phyloP scores from a whole-genome alignment of 345 rosid species.

The Hevea brasiliensis region DNA sequence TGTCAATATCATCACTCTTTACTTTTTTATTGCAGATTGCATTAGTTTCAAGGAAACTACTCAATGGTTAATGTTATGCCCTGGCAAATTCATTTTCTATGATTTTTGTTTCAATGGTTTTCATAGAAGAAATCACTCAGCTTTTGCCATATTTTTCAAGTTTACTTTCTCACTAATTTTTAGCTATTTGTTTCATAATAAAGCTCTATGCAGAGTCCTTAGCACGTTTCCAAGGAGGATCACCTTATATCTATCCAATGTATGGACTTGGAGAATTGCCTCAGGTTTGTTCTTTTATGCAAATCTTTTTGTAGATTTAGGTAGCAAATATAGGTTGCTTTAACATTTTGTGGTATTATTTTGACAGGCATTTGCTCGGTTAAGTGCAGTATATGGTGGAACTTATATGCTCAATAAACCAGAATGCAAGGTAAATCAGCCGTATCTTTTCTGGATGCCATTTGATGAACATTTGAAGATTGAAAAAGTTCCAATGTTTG shows the following conservation, averaged over 20 bases:
- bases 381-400: conserved; percentile 93
- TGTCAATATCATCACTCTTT: too few species aligned
- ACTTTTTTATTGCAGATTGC: too few species aligned
- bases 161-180: background rate
- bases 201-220: conserved; percentile 90
- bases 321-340: background rate
- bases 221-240: conserved; percentile 91
- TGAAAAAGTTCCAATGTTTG: too few species aligned
- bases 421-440: conserved; percentile 67
- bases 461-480: too few species aligned
- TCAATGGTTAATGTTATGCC: background rate
- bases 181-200: background rate
- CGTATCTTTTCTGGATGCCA: background rate
- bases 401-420: conserved; percentile 99
- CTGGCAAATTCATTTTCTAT: background rate
- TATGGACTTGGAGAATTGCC: conserved; percentile 93
- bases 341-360: conserved; percentile 19
- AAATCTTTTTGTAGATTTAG: background rate
- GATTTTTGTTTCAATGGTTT: background rate
- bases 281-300: conserved; percentile 49
- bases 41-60: too few species aligned
- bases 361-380: conserved; percentile 81
- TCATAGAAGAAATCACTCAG: background rate
- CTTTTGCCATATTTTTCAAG: background rate
- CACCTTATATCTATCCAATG: conserved; percentile 86